Evolutionary conservation across 768 basidiomycete species (phyloP).

Genomic region (Lepiota venenata): DNA sequence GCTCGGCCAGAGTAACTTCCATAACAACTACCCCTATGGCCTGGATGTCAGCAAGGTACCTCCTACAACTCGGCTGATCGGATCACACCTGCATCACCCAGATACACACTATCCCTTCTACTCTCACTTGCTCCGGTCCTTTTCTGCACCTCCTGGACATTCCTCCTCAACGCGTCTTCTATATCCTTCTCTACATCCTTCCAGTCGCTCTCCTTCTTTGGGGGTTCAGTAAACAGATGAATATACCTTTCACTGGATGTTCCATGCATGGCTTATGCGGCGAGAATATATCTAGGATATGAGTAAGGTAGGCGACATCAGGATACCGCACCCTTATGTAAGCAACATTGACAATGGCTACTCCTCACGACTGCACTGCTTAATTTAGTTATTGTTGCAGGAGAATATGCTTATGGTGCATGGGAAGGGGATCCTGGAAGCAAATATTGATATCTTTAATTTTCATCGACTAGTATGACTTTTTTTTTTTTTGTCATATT

Average conservation of each 20-base stretch:
- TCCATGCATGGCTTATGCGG: background rate
- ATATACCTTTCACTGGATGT: conserved; percentile 14
- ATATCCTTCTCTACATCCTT: conserved; percentile 20
- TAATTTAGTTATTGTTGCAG: too few relatives aligned
- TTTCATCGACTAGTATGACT: too few relatives aligned
- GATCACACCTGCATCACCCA: conserved; percentile 22
- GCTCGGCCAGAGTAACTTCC: conserved; percentile 21
- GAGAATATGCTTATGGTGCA: too few relatives aligned
- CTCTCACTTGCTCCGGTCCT: conserved; percentile 12
- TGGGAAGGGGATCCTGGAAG: too few relatives aligned
- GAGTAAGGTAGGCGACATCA: background rate
- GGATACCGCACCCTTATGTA: too few relatives aligned
- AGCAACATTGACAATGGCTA: too few relatives aligned
- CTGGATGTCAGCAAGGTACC: background rate
- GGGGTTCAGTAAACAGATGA: conserved; percentile 16
- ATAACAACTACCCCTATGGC: conserved; percentile 23
- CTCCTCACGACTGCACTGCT: too few relatives aligned
- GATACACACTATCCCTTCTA: conserved; percentile 21
- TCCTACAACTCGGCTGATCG: background rate
- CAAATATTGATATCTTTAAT: too few relatives aligned
- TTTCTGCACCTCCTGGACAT: conserved; percentile 21
- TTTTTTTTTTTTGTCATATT: too few relatives aligned
- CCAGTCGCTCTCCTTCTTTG: conserved; percentile 18
- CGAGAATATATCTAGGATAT: background rate
- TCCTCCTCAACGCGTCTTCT: conserved; percentile 18